Evolutionary conservation across 176 grass and related monocot genomes (phyloP), one percentile per base, ranked within the genome.

Genomic region (Oryza nivara): DNA sequence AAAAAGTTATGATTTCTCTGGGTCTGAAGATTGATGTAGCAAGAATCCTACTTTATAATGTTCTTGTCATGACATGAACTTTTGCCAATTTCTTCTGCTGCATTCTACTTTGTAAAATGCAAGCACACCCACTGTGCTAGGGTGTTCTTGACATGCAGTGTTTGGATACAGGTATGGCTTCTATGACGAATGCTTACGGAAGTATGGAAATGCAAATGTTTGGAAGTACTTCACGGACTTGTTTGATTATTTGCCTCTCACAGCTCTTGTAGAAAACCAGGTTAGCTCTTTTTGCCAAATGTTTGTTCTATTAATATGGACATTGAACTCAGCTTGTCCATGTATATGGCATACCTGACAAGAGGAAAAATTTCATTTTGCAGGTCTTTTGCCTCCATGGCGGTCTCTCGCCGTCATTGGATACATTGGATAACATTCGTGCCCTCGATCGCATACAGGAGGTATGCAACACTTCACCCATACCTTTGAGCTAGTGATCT

Each of bases 201-300:
- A 99, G 60, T 99, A 99, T 69, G 97, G 97, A 67, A 99, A 99
- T 89, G 97, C 97, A 88, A 96, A 99, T 80, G 97, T 99, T 26
- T 99, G 97, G 97, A 99, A 99, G 82, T 92, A 91, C 79, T 99
- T 96, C 73, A 99, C 97, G 9, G 97, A 99, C 65, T 89, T 99
- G 68, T 99, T 99, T 91, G 97, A 99, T 88, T 99, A 99, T 89
- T 85, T 99, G 65, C 96, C 96, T 64, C 96, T 99, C 78, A 99
- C 96, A 89, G 96, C 96, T 91, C 91, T 99, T 82, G 92, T 99
- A 86, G 97, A 99, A 86, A 99, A 96, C 69, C 97, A 99, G 97
- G 97, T 99, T 41, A 67, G n/a, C 84, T 81, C 26, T 80, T 80
- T 56, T 72, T 23, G 19, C 61, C 73, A 46, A 51, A n/a, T 83